Percentiles rank a stretch among this genome's conserved stretches.
phyloP scores from a whole-genome alignment of 2,329 filamentous ascomycete genomes.

The Orbilia brochopaga region DNA sequence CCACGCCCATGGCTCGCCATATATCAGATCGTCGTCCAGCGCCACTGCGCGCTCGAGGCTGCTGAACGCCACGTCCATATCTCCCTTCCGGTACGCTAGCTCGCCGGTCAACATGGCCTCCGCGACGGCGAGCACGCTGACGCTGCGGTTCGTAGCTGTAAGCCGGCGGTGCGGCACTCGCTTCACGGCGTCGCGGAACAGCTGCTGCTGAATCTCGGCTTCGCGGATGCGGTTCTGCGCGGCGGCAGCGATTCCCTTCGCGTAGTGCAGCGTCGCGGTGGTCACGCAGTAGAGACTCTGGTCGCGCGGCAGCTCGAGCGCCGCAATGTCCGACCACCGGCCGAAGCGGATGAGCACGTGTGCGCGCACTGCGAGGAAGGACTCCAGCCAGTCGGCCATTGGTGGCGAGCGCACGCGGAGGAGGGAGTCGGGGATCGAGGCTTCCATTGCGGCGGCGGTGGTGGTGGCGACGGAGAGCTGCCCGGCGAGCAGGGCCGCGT shows the following conservation, averaged over 20 bases:
- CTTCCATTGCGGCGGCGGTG: conserved; percentile 67
- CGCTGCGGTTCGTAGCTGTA: conserved; percentile 67
- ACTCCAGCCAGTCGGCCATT: conserved; percentile 81
- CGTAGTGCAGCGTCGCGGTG: conserved; percentile 72
- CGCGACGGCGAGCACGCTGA: conserved; percentile 56
- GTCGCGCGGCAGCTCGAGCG: conserved; percentile 66
- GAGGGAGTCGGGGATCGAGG: conserved; percentile 68
- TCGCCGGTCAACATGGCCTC: conserved; percentile 74
- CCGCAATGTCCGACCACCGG: conserved; percentile 70
- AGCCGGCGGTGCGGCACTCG: conserved; percentile 64
- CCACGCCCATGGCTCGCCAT: conserved; percentile 79
- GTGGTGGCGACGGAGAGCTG: conserved; percentile 69
- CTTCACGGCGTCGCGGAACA: conserved; percentile 64
- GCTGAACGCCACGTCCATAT: conserved; percentile 67
- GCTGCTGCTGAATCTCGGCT: conserved; percentile 63
- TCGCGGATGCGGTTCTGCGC: conserved; percentile 64
- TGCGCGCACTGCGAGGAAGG: conserved; percentile 70
- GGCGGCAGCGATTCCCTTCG: conserved; percentile 70
- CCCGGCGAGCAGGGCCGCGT: conserved; percentile 78
- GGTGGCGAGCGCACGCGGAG: conserved; percentile 70
- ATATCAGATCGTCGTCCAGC: conserved; percentile 69
- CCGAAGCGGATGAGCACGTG: conserved; percentile 78
- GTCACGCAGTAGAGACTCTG: conserved; percentile 70
- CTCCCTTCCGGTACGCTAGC: conserved; percentile 70
- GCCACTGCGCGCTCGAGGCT: conserved; percentile 66